A percentile compares a stretch with the other conserved stretches of the same genome.
These are phyloP conservation scores for Hypoxylon subgilvum DNA, from an alignment of 495 filamentous ascomycete species.

Conservation along the genomic window DNA sequence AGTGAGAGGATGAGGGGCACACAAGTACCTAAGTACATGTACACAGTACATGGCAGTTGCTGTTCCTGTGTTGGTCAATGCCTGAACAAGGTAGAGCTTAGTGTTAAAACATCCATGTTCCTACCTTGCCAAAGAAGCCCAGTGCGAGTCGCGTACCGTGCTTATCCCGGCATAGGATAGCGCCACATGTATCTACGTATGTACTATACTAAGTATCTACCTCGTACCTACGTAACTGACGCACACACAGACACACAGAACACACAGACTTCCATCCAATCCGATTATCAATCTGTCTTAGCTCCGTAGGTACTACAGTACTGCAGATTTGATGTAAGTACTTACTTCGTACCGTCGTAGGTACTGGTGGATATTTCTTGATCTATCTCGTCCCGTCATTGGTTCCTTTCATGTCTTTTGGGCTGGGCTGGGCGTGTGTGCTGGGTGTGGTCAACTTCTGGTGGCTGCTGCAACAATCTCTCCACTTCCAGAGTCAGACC, in stretches of 20 bases:
- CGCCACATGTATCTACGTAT: slow-evolving; percentile 5
- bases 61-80: slow-evolving; percentile 28
- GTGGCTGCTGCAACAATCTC: slow-evolving; percentile 36
- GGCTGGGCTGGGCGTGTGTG: slow-evolving; percentile 10
- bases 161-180: slow-evolving; percentile 12
- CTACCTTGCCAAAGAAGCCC: no score
- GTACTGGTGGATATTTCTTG: no score
- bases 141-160: slow-evolving; percentile 26
- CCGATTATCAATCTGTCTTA: slow-evolving; percentile 40
- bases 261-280: slow-evolving; percentile 34
- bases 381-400: slow-evolving; percentile 26
- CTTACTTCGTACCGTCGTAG: no score
- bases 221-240: background rate
- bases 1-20: background rate
- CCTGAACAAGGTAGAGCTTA: slow-evolving; percentile 7
- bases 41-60: background rate
- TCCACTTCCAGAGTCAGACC: slow-evolving; percentile 39
- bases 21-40: background rate
- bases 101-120: no score
- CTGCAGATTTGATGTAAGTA: background rate
- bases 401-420: slow-evolving; percentile 28
- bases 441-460: slow-evolving; percentile 19
- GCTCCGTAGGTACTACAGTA: slow-evolving; percentile 27
- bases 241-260: slow-evolving; percentile 18
- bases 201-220: no score